Evolutionary conservation across 73 alveolate species (phyloP).

Genomic region (Paramecium sexaurelia): DNA sequence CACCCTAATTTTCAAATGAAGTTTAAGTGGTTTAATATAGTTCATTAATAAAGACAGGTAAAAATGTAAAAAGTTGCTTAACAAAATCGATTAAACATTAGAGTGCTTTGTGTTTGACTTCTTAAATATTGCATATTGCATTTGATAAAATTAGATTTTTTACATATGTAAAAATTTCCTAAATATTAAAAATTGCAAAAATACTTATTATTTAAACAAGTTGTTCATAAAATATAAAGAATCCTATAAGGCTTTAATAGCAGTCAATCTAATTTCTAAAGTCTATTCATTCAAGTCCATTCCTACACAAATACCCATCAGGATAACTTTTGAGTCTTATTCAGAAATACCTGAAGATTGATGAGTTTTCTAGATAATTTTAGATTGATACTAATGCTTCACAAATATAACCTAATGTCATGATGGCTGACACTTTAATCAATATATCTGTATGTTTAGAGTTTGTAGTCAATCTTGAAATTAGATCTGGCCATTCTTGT

Average conservation of each 20-base stretch:
- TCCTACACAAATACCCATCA: slow-evolving; percentile 50
- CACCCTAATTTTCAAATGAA: slow-evolving; percentile 6
- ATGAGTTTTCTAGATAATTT: slow-evolving; percentile 17
- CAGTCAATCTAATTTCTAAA: background rate
- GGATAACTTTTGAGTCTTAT: background rate
- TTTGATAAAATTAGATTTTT: background rate
- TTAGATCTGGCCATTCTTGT: slow-evolving; percentile 47
- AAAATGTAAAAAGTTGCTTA: background rate
- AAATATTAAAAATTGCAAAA: background rate
- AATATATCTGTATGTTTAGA: background rate
- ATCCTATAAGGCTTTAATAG: slow-evolving; percentile 45
- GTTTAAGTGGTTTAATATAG: background rate
- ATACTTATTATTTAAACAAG: background rate
- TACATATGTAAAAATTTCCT: slow-evolving; percentile 1
- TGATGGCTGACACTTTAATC: slow-evolving; percentile 30
- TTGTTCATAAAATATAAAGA: slow-evolving; percentile 39
- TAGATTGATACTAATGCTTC: background rate
- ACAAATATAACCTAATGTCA: slow-evolving; percentile 51
- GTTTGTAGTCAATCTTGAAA: background rate
- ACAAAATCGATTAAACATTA: slow-evolving; percentile 27
- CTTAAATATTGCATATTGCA: background rate
- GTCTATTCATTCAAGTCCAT: background rate
- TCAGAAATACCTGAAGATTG: background rate
- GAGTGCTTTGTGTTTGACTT: background rate
- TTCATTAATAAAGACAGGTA: background rate